Evolutionary conservation across 106 monocot genomes (phyloP).

Genomic region (Phalaenopsis equestris): DNA sequence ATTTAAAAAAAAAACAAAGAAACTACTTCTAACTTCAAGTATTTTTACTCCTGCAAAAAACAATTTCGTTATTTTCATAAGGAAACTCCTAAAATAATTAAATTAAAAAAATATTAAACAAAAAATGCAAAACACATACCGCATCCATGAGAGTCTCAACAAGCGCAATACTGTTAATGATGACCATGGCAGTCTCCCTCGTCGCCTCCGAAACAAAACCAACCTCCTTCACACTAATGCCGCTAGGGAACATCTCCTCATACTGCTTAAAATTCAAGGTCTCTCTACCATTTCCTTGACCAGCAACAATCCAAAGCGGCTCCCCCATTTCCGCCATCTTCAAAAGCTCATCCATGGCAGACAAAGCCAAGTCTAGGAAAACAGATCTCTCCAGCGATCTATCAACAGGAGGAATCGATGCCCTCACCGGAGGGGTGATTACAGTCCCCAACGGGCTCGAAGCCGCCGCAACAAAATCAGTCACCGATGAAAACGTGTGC

Average conservation of each 20-base stretch:
- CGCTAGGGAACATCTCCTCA: slow-evolving; percentile 27
- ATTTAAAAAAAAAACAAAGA: no score
- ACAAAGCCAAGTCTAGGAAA: slow-evolving; percentile 59
- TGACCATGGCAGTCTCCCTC: slow-evolving; percentile 58
- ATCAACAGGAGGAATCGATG: slow-evolving; percentile 18
- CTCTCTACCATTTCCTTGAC: slow-evolving; percentile 28
- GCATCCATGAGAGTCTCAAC: slow-evolving; percentile 88
- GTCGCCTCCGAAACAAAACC: slow-evolving; percentile 72
- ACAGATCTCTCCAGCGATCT: slow-evolving; percentile 47
- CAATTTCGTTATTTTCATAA: no score
- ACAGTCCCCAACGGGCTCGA: slow-evolving; percentile 20
- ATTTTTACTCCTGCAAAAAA: no score
- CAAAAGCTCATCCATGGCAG: slow-evolving; percentile 78
- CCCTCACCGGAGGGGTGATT: background rate
- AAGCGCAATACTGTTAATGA: slow-evolving; percentile 61
- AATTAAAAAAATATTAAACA: no score
- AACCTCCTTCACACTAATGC: slow-evolving; percentile 35
- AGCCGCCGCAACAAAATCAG: slow-evolving; percentile 6
- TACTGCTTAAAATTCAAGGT: slow-evolving; percentile 60
- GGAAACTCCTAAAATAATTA: no score
- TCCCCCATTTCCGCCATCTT: slow-evolving; percentile 68
- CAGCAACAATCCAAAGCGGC: slow-evolving; percentile 64
- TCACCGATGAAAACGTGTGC: slow-evolving; percentile 8
- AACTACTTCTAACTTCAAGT: no score
- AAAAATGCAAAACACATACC: slow-evolving; percentile 19